Percentiles rank a stretch among this genome's conserved stretches.
Conservation (phyloP, 1,284 basidiomycete genomes). For the Acaromyces ingoldii region DNA sequence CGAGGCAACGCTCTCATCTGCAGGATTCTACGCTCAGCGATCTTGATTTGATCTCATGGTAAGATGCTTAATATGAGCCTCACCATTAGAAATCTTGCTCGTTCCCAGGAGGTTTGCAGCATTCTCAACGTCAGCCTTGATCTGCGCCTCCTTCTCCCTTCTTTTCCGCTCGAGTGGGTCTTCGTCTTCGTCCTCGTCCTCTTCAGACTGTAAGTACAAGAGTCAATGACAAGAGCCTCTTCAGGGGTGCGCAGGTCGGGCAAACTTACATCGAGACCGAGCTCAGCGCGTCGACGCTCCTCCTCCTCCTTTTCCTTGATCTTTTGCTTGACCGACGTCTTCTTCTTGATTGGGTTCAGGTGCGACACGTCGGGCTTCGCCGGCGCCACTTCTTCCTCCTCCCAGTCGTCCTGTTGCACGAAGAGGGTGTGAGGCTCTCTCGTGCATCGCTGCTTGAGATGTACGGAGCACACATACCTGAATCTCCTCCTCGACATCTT, state of each 20-base stretch:
- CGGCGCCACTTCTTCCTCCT: conserved; percentile 40
- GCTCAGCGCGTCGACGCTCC: conserved; percentile 12
- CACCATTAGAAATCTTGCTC: conserved; percentile 26
- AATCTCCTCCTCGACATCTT: conserved; percentile 45
- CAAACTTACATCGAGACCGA: conserved; percentile 3
- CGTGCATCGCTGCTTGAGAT: background rate
- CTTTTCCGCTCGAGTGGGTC: conserved; percentile 26
- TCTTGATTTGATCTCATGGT: background rate
- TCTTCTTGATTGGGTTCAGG: conserved; percentile 39
- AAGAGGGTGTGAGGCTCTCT: background rate
- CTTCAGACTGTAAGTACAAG: conserved; percentile 4
- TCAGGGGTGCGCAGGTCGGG: background rate
- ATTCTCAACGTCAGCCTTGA: conserved; percentile 46
- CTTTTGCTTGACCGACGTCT: conserved; percentile 46
- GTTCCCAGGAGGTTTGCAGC: conserved; percentile 44
- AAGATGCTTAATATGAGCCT: background rate
- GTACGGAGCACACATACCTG: conserved; percentile 18
- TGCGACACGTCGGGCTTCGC: conserved; percentile 16
- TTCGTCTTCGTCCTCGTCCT: conserved; percentile 28
- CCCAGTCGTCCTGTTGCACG: conserved; percentile 43
- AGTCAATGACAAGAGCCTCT: background rate
- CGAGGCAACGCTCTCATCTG: conserved; percentile 10
- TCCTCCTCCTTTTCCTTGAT: conserved; percentile 44
- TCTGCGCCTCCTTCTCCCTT: conserved; percentile 39
- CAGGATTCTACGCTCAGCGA: background rate